phyloP scores from a whole-genome alignment of 1,284 basidiomycete species.

The Pseudozyma tsukubaensis region DNA sequence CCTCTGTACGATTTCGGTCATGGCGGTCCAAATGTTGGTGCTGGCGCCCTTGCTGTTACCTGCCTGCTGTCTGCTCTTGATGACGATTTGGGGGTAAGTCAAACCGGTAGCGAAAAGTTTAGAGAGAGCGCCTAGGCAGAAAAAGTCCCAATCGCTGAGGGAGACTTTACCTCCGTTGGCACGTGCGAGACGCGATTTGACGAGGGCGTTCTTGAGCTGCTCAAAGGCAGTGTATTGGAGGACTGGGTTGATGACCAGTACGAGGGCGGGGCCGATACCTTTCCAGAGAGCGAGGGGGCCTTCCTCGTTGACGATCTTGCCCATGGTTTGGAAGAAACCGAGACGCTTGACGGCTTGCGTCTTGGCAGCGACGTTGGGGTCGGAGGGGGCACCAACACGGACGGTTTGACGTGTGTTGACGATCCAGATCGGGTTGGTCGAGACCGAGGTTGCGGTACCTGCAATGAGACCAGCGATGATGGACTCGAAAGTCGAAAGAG shows the following conservation, averaged over 20 bases:
- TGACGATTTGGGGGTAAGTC: slow-evolving; percentile 68
- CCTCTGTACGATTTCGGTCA: slow-evolving; percentile 65
- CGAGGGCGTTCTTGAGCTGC: slow-evolving; percentile 65
- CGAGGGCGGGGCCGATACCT: slow-evolving; percentile 92
- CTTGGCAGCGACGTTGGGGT: slow-evolving; percentile 30
- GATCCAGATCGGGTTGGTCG: slow-evolving; percentile 85
- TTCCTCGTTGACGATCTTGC: slow-evolving; percentile 80
- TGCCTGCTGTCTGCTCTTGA: slow-evolving; percentile 67
- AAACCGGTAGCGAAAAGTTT: slow-evolving; percentile 67
- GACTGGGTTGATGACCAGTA: slow-evolving; percentile 94
- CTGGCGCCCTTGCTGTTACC: slow-evolving; percentile 54
- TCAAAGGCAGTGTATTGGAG: slow-evolving; percentile 72
- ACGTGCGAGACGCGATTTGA: slow-evolving; percentile 54
- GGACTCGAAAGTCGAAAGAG: slow-evolving; percentile 84
- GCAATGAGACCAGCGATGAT: slow-evolving; percentile 90
- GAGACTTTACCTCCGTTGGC: slow-evolving; percentile 35
- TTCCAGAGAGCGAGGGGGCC: slow-evolving; percentile 88
- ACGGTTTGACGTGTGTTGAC: slow-evolving; percentile 79
- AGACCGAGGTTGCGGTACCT: slow-evolving; percentile 87
- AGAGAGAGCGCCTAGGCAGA: slow-evolving; percentile 65
- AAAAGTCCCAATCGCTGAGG: slow-evolving; percentile 66
- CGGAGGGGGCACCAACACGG: slow-evolving; percentile 52
- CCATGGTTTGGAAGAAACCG: slow-evolving; percentile 74
- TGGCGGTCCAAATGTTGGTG: slow-evolving; percentile 66
- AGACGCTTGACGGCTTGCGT: slow-evolving; percentile 51